Base-by-base conservation (phyloP, 306 rosid genomes). In the Cucurbita argyrosperma region DNA sequence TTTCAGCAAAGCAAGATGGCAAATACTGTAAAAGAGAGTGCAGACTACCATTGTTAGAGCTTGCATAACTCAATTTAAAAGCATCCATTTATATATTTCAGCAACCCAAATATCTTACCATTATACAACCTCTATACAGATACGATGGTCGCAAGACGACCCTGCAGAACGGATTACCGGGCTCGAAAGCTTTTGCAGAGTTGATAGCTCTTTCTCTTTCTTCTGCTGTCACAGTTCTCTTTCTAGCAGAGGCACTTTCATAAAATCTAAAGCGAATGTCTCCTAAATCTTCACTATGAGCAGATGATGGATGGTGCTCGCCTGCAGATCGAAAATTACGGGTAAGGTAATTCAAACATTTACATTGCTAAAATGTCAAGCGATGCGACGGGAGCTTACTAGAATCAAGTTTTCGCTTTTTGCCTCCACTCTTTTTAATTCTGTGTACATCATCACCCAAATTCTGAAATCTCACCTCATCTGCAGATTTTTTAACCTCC, bases 1-100 rank as follows among this genome's bases (percentile, higher is more conserved):
- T 95, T 74, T 91, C 99, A 4, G 99, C 99, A 82, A 95, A 95
- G 87, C 99, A 87, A 18, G 99, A 91, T 75, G 99, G 99, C 79
- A 95, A 78, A 80, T 95, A 95, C 99, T 95, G 90, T 81, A 79
- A 65, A 74, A 50, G 58, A 26, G 59, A 14, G 50, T n/a, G 60
- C 26, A 59, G 57, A 55, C 76, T 69, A 30, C 19, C 74, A 14
- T 8, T 1, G 59, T 70, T 49, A 70, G 74, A 0, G 7, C 50
- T 63, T 30, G n/a, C 45, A 15, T 50, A 4, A 50, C 30, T 21
- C 59, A 30, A 26, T 45, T 67, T 10, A 40, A 45, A 63, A 62
- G 76, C 63, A 47, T n/a, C 38, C 30, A 45, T 58, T 9, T 12
- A 21, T 11, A 38, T 15, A 37, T 7, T 8, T 62, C 4, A 67